These are phyloP conservation scores for Rhizopus arrhizus DNA, from an alignment of 371 early-diverging fungal genomes.

Conservation along the genomic window DNA sequence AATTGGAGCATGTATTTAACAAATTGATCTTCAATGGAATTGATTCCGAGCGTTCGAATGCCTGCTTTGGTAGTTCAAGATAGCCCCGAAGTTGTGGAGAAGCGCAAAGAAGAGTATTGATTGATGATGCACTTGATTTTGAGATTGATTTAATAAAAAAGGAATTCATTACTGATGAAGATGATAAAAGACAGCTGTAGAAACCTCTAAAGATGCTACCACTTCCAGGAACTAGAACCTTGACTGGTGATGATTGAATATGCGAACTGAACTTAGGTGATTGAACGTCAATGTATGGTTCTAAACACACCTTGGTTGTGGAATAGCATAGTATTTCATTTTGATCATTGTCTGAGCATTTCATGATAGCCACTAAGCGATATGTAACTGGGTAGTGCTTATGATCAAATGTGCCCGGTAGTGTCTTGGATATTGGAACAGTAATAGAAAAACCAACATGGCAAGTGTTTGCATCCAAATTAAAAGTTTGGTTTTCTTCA, in stretches of 20 bases:
- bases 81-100: too few species aligned
- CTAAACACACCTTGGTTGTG: conserved; percentile 11
- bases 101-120: too few species aligned
- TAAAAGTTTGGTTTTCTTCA: conserved; percentile 5
- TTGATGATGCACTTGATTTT: too few species aligned
- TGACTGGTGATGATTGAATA: conserved; percentile 8
- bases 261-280: neutral
- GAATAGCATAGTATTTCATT: conserved; percentile 12
- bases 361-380: conserved; percentile 14
- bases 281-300: conserved; percentile 4
- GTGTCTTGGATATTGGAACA: conserved; percentile 3
- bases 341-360: neutral
- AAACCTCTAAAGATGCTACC: neutral
- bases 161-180: neutral
- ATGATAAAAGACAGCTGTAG: neutral
- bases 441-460: conserved; percentile 14
- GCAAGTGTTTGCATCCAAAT: conserved; percentile 2
- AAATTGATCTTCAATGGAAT: too few species aligned
- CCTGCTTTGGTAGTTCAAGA: too few species aligned
- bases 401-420: conserved; percentile 19
- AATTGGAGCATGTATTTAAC: too few species aligned
- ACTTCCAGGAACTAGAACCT: neutral
- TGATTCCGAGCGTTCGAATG: too few species aligned
- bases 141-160: too few species aligned
- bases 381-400: conserved; percentile 16